A percentile compares a stretch with the other conserved stretches of the same genome.
These are phyloP conservation scores for Debaryomyces subglobosus DNA, from an alignment of 1,139 yeast species.

Conservation along the genomic window DNA sequence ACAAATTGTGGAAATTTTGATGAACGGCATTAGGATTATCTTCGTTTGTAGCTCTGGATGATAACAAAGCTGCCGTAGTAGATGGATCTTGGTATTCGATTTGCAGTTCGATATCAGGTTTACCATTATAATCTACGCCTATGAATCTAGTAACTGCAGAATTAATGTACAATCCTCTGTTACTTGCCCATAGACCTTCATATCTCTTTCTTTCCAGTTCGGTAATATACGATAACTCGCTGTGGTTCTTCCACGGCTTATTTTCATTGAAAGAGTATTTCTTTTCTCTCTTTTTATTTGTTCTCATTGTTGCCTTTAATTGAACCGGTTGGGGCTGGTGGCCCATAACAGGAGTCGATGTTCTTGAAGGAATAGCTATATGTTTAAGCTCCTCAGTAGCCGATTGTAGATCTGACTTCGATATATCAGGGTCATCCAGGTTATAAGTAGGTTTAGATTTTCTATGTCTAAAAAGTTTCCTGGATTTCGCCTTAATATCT, in stretches of 20 bases:
- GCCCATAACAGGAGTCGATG: conserved; percentile 19
- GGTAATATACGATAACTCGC: conserved; percentile 58
- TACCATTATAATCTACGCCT: conserved; percentile 36
- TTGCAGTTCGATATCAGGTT: conserved; percentile 12
- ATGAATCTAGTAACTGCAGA: conserved; percentile 36
- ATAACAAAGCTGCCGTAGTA: conserved; percentile 20
- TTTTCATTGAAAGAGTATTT: conserved; percentile 73
- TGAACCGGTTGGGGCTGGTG: conserved; percentile 39
- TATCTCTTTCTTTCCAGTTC: conserved; percentile 82
- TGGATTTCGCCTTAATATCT: conserved; percentile 19
- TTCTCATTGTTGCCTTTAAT: conserved; percentile 70
- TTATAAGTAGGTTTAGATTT: not conserved
- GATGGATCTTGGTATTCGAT: conserved; percentile 14
- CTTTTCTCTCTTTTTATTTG: conserved; percentile 43
- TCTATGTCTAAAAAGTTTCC: conserved; percentile 3
- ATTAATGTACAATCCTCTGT: conserved; percentile 65
- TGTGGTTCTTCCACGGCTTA: conserved; percentile 94
- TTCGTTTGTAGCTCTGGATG: conserved; percentile 25
- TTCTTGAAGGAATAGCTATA: conserved; percentile 12
- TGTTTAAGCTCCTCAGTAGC: not conserved
- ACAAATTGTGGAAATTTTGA: conserved; percentile 35
- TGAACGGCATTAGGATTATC: conserved; percentile 22
- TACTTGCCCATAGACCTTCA: conserved; percentile 93
- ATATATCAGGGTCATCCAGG: not conserved
- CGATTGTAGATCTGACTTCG: conserved; percentile 1